These are phyloP conservation scores for Artomyces pyxidatus DNA, from an alignment of 768 basidiomycete species.

Conservation along the genomic window DNA sequence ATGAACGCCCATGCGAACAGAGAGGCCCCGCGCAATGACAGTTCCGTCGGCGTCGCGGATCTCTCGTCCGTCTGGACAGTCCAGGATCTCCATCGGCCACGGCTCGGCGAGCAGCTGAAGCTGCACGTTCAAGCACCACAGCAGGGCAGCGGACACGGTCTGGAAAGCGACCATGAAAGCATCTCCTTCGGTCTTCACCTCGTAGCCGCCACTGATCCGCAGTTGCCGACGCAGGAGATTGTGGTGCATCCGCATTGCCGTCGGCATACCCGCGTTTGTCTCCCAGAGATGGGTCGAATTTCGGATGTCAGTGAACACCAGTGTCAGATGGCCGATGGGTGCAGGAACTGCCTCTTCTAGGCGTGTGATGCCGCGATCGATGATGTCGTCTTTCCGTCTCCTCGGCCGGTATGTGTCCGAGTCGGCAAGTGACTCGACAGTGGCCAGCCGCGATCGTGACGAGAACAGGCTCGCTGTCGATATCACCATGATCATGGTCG, in stretches of 20 bases:
- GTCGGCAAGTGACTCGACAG: constrained; percentile 40
- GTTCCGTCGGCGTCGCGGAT: constrained; percentile 57
- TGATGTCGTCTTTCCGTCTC: constrained; percentile 39
- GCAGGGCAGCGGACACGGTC: constrained; percentile 73
- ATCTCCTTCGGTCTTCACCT: constrained; percentile 99
- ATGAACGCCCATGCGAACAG: constrained; percentile 97
- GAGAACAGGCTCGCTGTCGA: constrained; percentile 69
- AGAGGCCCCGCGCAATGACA: constrained; percentile 78
- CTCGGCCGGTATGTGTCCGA: constrained; percentile 27
- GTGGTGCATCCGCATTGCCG: constrained; percentile 89
- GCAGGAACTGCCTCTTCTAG: constrained; percentile 75
- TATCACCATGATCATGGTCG: constrained; percentile 98
- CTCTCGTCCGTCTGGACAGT: constrained; percentile 85
- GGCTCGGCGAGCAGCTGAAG: constrained; percentile 67
- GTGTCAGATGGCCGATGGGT: constrained; percentile 78
- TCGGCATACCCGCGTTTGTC: constrained; percentile 87
- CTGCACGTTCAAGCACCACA: constrained; percentile 89
- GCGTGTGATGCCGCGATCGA: constrained; percentile 50
- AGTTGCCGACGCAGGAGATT: constrained; percentile 75
- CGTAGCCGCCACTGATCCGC: constrained; percentile 90
- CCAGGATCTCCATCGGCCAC: constrained; percentile 93
- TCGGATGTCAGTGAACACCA: constrained; percentile 96
- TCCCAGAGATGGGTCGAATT: constrained; percentile 98
- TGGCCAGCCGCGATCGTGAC: constrained; percentile 36
- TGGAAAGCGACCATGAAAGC: constrained; percentile 99